A percentile compares a stretch with the other conserved stretches of the same genome.
Evolutionary conservation across 2,329 filamentous ascomycete genomes (phyloP).

Genomic region (Fusarium chuoi): DNA sequence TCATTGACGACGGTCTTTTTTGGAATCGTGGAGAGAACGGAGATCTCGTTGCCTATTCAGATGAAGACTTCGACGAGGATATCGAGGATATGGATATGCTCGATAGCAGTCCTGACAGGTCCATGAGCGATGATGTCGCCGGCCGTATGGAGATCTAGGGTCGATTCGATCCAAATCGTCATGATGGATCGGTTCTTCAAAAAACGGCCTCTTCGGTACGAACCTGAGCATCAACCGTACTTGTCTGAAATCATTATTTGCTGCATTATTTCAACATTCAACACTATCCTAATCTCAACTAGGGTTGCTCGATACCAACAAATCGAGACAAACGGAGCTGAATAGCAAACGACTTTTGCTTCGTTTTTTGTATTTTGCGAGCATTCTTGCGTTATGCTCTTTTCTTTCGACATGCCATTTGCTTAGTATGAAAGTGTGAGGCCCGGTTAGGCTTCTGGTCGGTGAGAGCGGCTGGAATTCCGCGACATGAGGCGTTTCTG

Average conservation of each 20-base stretch:
- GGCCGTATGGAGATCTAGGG: slow-evolving; percentile 70
- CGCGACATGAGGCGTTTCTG: slow-evolving; percentile 41
- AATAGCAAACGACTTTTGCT: slow-evolving; percentile 18
- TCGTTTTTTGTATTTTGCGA: slow-evolving; percentile 20
- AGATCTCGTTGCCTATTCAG: slow-evolving; percentile 64
- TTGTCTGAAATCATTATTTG: slow-evolving; percentile 11
- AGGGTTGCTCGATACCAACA: slow-evolving; percentile 3
- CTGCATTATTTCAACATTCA: slow-evolving; percentile 33
- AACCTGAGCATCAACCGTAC: not conserved
- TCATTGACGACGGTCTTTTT: slow-evolving; percentile 61
- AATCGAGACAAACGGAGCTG: slow-evolving; percentile 4
- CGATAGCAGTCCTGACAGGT: slow-evolving; percentile 59
- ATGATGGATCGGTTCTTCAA: not conserved
- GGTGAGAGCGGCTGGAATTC: slow-evolving; percentile 53
- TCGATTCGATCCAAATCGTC: not conserved
- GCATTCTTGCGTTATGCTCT: not conserved
- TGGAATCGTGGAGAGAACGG: slow-evolving; percentile 70
- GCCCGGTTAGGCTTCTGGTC: slow-evolving; percentile 48
- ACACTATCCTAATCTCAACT: slow-evolving; percentile 22
- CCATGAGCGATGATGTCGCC: slow-evolving; percentile 72
- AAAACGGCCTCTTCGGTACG: not conserved
- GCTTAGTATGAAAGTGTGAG: slow-evolving; percentile 41
- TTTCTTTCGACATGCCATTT: slow-evolving; percentile 22
- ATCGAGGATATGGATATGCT: slow-evolving; percentile 55
- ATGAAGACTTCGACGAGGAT: slow-evolving; percentile 62